These are phyloP conservation scores for Pyrrhoderma lamaoense DNA, from an alignment of 1,284 basidiomycete species.

Conservation along the genomic window DNA sequence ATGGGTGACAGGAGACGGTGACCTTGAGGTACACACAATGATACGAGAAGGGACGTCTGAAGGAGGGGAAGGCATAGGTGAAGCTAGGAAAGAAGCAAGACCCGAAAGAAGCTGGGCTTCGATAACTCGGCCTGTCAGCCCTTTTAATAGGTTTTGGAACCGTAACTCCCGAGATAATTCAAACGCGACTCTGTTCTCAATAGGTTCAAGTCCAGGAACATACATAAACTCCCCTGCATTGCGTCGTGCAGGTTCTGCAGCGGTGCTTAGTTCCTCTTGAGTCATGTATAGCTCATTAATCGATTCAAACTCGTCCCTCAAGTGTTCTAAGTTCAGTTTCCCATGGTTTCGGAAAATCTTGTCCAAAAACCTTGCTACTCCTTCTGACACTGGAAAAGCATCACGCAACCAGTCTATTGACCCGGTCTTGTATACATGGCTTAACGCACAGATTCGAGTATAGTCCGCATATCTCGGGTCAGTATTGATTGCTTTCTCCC, in stretches of 20 bases:
- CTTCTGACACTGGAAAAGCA: conserved; percentile 42
- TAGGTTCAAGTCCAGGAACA: too few relatives aligned
- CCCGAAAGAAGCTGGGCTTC: too few relatives aligned
- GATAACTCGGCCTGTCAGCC: too few relatives aligned
- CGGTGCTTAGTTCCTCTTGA: neutral
- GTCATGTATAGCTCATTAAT: conserved; percentile 24
- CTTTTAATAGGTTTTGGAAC: too few relatives aligned
- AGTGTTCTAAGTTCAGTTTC: conserved; percentile 23
- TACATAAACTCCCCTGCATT: conserved; percentile 12
- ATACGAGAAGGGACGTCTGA: neutral
- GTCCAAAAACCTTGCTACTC: conserved; percentile 30
- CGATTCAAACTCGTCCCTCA: conserved; percentile 22
- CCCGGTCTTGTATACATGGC: too few relatives aligned
- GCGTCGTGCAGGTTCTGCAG: conserved; percentile 8
- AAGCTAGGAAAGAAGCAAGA: neutral
- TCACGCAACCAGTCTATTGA: conserved; percentile 24
- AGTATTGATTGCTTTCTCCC: conserved; percentile 50
- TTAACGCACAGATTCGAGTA: conserved; percentile 31
- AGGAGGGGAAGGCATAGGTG: neutral
- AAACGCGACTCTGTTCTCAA: too few relatives aligned
- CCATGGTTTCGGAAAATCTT: conserved; percentile 25
- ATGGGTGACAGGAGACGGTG: too few relatives aligned
- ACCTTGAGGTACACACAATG: too few relatives aligned
- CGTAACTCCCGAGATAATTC: too few relatives aligned
- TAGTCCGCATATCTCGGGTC: conserved; percentile 55